Evolutionary conservation across 345 rosid genomes (phyloP).

Genomic region (Gynandropsis gynandra): DNA sequence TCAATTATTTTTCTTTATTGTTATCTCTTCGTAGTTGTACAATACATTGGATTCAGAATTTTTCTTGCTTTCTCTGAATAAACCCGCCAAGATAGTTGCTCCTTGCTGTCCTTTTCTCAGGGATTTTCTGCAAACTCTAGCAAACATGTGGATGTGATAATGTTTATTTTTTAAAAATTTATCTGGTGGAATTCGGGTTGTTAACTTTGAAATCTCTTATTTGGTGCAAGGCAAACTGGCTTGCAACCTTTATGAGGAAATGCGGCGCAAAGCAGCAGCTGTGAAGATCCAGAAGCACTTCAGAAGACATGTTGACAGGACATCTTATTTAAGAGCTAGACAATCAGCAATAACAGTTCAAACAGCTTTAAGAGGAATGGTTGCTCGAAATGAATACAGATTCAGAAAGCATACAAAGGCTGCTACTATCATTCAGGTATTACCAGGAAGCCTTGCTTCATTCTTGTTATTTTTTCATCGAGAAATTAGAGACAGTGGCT

Average conservation of each 20-base stretch:
- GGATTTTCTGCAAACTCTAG: not conserved
- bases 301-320: slow-evolving; percentile 56
- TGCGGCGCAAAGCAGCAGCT: slow-evolving; percentile 85
- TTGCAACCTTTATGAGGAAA: slow-evolving; percentile 69
- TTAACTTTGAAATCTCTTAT: slow-evolving; percentile 18
- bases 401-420: slow-evolving; percentile 90
- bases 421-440: slow-evolving; percentile 82
- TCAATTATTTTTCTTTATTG: slow-evolving; percentile 8
- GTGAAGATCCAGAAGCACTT: slow-evolving; percentile 84
- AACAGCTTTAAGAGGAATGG: slow-evolving; percentile 88
- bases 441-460: slow-evolving; percentile 14
- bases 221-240: slow-evolving; percentile 62
- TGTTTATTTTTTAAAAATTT: not conserved
- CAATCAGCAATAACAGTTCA: slow-evolving; percentile 65
- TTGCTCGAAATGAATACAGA: slow-evolving; percentile 90
- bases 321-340: slow-evolving; percentile 44
- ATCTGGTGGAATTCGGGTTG: slow-evolving; percentile 13
- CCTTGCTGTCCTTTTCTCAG: not conserved
- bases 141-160: slow-evolving; percentile 3
- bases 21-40: slow-evolving; percentile 3
- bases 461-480: slow-evolving; percentile 14
- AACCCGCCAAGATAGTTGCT: slow-evolving; percentile 3
- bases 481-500: slow-evolving; percentile 8
- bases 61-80: not conserved
- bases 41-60: slow-evolving; percentile 1